Evolutionary conservation across 1,139 yeast species (phyloP), one percentile per base, ranked within the genome.

Genomic region (Zhuliangozyma parablackwelliae): DNA sequence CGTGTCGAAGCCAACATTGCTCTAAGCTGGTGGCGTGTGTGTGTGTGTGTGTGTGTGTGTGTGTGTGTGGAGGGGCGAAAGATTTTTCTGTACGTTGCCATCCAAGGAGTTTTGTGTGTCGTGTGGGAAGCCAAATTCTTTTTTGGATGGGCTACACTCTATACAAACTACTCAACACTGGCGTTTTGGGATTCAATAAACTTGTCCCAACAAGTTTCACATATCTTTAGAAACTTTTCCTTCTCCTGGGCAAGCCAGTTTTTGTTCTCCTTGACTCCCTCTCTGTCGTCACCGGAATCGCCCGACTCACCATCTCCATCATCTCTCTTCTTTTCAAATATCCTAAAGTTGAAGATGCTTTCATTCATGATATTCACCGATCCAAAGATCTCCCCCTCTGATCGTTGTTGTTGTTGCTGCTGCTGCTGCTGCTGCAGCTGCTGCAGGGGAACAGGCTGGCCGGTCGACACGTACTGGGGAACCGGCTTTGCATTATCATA

Each of bases 161-260:
- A 16, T 3, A 3, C 16, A 16, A 16, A 16, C 16, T 16, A 16
- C 16, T 16, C 16, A 16, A 16, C 16, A 4, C 16, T 4, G 4
- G 16, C 16, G 16, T 3, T 16, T 16, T 16, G 16, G 16, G 16
- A 16, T 16, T 46, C 46, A 7, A 54, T 47, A 45, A 65, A 71
- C 49, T 72, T 71, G 41, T 75, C 77, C 81, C 81, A 78, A 26
- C 77, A 71, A 21, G 75, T 72, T 39, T 68, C 75, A 53, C 81
- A 76, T 29, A 75, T 65, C 45, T 69, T 70, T 46, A 75, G 47
- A 47, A 77, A 78, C 48, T 73, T 69, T 40, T 64, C 62, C 49
- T 69, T 72, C 36, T 70, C 74, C 31, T 47, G 48, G 12, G 51
- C 50, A 23, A 57, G 40, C 52, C 57, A 49, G 12, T 26, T 33